phyloP scores from a whole-genome alignment of 2,329 filamentous ascomycete species.

The Lasiodiplodia citricola region DNA sequence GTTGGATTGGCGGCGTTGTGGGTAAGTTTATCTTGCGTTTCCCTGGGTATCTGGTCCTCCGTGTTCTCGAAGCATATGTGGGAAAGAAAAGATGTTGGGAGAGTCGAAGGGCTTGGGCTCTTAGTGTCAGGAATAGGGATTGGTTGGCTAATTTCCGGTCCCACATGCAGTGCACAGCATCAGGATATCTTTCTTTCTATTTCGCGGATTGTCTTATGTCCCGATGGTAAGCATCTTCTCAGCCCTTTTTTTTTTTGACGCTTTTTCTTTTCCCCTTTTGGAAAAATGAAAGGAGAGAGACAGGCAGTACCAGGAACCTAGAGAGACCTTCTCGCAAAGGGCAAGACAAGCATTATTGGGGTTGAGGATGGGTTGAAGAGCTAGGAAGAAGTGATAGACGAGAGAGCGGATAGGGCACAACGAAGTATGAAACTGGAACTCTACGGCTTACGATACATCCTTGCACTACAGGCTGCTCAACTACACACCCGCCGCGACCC shows the following conservation, averaged over 20 bases:
- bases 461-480: constrained; percentile 72
- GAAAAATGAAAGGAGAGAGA: neutral
- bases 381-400: neutral
- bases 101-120: neutral
- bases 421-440: neutral
- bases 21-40: constrained; percentile 55
- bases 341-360: neutral
- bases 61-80: neutral
- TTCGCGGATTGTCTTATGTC: constrained; percentile 87
- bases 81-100: neutral
- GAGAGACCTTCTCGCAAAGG: neutral
- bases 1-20: constrained; percentile 74
- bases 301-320: too few species aligned
- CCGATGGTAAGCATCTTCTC: constrained; percentile 63
- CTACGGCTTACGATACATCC: neutral
- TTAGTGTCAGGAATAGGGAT: neutral
- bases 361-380: neutral
- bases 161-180: constrained; percentile 69
- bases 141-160: neutral
- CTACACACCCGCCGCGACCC: constrained; percentile 77
- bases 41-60: neutral
- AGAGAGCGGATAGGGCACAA: too few species aligned
- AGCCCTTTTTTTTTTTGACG: neutral
- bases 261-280: neutral
- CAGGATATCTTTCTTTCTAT: constrained; percentile 79